Percentiles rank a stretch among this genome's conserved stretches.
phyloP scores from a whole-genome alignment of 768 basidiomycete species.

The Xerocomellus intermedius region DNA sequence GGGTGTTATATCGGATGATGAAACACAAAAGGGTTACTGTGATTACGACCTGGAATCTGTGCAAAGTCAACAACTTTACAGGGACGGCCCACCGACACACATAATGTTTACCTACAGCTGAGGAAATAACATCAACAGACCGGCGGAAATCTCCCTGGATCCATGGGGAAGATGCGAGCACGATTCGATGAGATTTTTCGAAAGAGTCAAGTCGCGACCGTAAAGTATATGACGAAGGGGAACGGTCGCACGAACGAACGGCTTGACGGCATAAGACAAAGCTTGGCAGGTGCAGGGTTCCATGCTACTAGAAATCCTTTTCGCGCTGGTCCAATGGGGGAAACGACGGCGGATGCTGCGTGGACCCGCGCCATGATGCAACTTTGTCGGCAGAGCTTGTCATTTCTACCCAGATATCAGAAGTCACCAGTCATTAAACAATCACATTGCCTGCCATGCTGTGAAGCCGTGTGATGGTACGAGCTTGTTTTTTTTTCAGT shows the following conservation, averaged over 20 bases:
- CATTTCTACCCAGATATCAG: not conserved
- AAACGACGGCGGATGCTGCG: not conserved
- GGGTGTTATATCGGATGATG: not conserved
- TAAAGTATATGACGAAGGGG: not conserved
- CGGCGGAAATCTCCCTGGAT: conserved; percentile 1
- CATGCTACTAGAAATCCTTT: not conserved
- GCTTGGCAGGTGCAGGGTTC: conserved; percentile 4
- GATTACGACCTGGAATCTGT: not conserved
- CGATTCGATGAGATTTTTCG: not conserved
- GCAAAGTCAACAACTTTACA: conserved; percentile 8
- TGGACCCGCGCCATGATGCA: not conserved
- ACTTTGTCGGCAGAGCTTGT: conserved; percentile 6
- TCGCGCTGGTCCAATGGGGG: not conserved
- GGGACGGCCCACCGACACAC: not conserved
- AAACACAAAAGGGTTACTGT: not conserved
- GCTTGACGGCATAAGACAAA: conserved; percentile 1
- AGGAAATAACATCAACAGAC: not conserved
- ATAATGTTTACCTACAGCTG: not conserved
- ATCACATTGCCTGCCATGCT: conserved; percentile 18
- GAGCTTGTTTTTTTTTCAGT: conserved; percentile 14
- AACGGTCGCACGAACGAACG: not conserved
- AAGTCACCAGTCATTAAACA: not conserved
- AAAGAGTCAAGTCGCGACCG: not conserved
- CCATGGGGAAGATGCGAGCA: not conserved
- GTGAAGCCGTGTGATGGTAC: conserved; percentile 16